These are phyloP conservation scores for Artemisia tridentata DNA, from an alignment of 129 eudicot species.

Conservation along the genomic window DNA sequence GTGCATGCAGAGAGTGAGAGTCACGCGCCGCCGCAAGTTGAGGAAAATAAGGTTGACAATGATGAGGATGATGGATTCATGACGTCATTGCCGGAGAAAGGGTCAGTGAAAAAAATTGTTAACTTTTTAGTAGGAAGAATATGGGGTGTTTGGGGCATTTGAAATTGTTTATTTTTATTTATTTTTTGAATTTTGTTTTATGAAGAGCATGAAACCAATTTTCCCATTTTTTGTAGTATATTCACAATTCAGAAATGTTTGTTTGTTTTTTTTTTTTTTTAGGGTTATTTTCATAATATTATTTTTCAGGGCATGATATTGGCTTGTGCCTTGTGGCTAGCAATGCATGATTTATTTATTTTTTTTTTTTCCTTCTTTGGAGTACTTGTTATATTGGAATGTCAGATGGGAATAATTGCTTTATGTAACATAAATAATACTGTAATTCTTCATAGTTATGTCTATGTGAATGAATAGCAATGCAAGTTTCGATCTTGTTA, in stretches of 20 bases:
- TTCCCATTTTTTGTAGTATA: slow-evolving; percentile 20
- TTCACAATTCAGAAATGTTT: slow-evolving; percentile 12
- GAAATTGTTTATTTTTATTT: not conserved
- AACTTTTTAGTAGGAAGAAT: slow-evolving; percentile 52
- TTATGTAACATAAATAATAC: no score
- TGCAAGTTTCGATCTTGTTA: not conserved
- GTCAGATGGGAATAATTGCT: not conserved
- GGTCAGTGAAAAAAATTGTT: slow-evolving; percentile 43
- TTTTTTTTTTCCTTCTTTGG: no score
- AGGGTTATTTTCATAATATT: not conserved
- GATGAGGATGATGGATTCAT: slow-evolving; percentile 14
- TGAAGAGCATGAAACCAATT: slow-evolving; percentile 25
- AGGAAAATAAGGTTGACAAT: slow-evolving; percentile 2
- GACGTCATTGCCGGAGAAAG: slow-evolving; percentile 24
- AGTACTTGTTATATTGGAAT: not conserved
- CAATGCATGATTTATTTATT: slow-evolving; percentile 6
- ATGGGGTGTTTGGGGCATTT: slow-evolving; percentile 58
- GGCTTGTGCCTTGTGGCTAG: not conserved
- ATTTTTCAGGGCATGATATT: not conserved
- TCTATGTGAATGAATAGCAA: not conserved
- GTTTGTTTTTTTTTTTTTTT: not conserved
- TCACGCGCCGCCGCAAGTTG: slow-evolving; percentile 27
- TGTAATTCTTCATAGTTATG: no score
- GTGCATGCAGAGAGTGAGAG: not conserved
- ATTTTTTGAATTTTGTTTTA: not conserved